Conservation (phyloP, 2,329 filamentous ascomycete species). For the Aureobasidium sp. region DNA sequence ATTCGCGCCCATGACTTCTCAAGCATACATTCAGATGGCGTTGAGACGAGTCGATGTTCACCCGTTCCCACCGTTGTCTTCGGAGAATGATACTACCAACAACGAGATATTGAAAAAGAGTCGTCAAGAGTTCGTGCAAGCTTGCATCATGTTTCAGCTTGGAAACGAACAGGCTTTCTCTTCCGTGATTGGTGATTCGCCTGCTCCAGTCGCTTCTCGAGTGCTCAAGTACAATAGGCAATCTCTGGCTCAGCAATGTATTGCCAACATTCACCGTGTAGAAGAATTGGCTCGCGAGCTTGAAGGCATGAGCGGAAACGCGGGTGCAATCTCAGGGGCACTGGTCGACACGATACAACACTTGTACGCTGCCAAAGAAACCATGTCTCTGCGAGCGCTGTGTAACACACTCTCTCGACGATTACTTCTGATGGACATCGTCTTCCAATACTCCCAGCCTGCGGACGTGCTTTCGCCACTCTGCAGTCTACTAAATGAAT, state of each 20-base stretch:
- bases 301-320: conserved; percentile 86
- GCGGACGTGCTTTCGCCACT: conserved; percentile 64
- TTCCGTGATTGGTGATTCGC: conserved; percentile 73
- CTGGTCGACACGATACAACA: conserved; percentile 53
- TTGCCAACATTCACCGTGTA: conserved; percentile 65
- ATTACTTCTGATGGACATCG: conserved; percentile 63
- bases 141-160: conserved; percentile 82
- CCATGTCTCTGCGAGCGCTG: conserved; percentile 68
- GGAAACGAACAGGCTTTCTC: conserved; percentile 72
- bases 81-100: conserved; percentile 44
- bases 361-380: conserved; percentile 66
- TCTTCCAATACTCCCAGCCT: conserved; percentile 68
- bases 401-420: conserved; percentile 68
- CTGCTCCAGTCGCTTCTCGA: conserved; percentile 69
- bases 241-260: conserved; percentile 68
- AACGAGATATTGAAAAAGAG: conserved; percentile 59
- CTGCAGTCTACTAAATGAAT: conserved; percentile 68
- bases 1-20: conserved; percentile 52
- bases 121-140: conserved; percentile 77
- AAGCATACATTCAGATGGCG: conserved; percentile 60
- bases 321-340: conserved; percentile 74
- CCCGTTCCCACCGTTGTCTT: conserved; percentile 57
- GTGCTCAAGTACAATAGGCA: conserved; percentile 72
- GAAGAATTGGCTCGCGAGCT: conserved; percentile 74
- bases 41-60: conserved; percentile 60